phyloP scores from a whole-genome alignment of 148 eudicot genomes.

The Selenicereus undatus region DNA sequence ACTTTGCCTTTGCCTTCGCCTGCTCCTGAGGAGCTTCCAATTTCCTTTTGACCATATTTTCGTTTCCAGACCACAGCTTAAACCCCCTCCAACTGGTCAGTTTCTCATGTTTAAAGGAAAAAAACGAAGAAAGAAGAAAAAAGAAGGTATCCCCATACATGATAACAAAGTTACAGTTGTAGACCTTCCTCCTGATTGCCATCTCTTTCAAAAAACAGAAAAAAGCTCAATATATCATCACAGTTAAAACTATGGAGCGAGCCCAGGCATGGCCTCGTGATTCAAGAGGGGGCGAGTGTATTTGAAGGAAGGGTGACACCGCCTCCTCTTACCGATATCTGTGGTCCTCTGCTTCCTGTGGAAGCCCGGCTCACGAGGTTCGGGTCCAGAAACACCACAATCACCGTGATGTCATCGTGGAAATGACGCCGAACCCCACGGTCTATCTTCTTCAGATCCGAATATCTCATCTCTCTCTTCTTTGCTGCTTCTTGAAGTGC shows the following conservation, averaged over 20 bases:
- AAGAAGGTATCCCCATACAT: constrained; percentile 8
- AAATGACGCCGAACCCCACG: constrained; percentile 90
- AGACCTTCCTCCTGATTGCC: constrained; percentile 3
- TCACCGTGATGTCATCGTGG: constrained; percentile 84
- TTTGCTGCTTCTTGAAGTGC: constrained; percentile 86
- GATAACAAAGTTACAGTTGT: constrained; percentile 3
- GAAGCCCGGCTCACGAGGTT: constrained; percentile 71
- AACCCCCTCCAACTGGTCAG: constrained; percentile 11
- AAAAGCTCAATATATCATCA: background rate
- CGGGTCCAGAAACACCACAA: constrained; percentile 70
- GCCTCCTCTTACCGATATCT: constrained; percentile 44
- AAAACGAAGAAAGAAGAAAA: background rate
- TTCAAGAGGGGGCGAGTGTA: constrained; percentile 48
- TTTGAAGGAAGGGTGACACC: constrained; percentile 41
- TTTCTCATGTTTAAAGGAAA: constrained; percentile 22
- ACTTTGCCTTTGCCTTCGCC: constrained; percentile 18
- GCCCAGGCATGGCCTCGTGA: constrained; percentile 12
- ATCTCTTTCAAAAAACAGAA: constrained; percentile 11
- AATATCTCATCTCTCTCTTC: constrained; percentile 88
- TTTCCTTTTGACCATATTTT: constrained; percentile 5
- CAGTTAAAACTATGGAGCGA: background rate
- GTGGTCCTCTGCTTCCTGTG: constrained; percentile 40
- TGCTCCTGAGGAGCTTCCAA: constrained; percentile 20
- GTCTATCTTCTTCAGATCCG: constrained; percentile 82
- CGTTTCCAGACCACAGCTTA: constrained; percentile 17